A percentile compares a stretch with the other conserved stretches of the same genome.
phyloP scores from a whole-genome alignment of 352 stramenopile species.

The Phytophthora hibernalis region DNA sequence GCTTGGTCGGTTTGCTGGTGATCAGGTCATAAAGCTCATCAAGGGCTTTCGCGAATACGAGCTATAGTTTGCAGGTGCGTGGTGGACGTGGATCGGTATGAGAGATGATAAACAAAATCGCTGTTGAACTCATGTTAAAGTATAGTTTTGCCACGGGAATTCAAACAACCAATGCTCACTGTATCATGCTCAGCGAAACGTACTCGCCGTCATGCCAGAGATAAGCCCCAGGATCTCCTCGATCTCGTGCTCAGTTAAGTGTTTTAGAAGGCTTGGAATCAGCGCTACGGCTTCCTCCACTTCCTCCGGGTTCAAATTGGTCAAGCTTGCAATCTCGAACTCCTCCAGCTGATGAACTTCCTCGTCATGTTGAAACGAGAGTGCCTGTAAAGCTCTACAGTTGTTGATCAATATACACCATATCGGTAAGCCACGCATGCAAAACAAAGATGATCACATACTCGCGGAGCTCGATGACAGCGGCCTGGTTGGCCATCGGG shows the following conservation, averaged over 20 bases:
- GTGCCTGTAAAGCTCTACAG: slow-evolving; percentile 72
- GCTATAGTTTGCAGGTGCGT: slow-evolving; percentile 36
- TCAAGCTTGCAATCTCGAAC: slow-evolving; percentile 87
- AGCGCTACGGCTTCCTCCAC: slow-evolving; percentile 83
- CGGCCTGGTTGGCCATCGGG: slow-evolving; percentile 85
- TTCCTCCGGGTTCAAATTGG: slow-evolving; percentile 88
- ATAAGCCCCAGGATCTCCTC: slow-evolving; percentile 85
- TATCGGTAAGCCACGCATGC: background rate
- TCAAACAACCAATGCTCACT: background rate
- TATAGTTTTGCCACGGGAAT: slow-evolving; percentile 4
- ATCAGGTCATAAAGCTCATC: slow-evolving; percentile 87
- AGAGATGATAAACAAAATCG: slow-evolving; percentile 22
- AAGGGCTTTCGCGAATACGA: slow-evolving; percentile 72
- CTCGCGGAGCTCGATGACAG: slow-evolving; percentile 86
- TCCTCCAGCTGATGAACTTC: slow-evolving; percentile 77
- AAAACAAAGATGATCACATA: slow-evolving; percentile 38
- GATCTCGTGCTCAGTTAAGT: slow-evolving; percentile 85
- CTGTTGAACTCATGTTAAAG: slow-evolving; percentile 21
- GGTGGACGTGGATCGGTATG: slow-evolving; percentile 8
- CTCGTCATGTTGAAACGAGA: slow-evolving; percentile 77
- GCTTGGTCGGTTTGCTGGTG: slow-evolving; percentile 82
- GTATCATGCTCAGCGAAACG: slow-evolving; percentile 53
- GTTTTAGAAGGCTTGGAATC: slow-evolving; percentile 83
- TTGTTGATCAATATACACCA: background rate
- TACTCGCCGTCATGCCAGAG: slow-evolving; percentile 73